phyloP scores from a whole-genome alignment of 768 basidiomycete species.

The Plicaturopsis crispa region DNA sequence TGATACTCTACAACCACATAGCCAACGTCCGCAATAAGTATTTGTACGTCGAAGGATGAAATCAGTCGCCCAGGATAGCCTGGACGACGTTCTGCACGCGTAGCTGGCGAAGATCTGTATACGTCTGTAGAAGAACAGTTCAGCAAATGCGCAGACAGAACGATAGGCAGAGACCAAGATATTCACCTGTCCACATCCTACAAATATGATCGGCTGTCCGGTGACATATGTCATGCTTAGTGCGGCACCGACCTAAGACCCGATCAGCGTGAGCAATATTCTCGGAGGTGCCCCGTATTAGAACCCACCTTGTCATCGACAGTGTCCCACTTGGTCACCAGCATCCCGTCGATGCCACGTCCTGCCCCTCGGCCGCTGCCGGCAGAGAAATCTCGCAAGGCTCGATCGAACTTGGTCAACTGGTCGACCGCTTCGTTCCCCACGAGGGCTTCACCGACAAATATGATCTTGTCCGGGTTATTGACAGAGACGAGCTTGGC shows the following conservation, averaged over 20 bases:
- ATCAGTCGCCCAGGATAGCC: constrained; percentile 76
- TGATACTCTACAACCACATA: too few species aligned
- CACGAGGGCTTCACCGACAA: constrained; percentile 96
- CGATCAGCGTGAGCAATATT: constrained; percentile 2
- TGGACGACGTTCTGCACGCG: constrained; percentile 90
- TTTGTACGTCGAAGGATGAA: too few species aligned
- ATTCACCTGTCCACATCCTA: constrained; percentile 92
- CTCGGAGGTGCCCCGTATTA: not conserved
- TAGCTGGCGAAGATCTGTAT: constrained; percentile 90
- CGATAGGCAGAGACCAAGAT: constrained; percentile 1
- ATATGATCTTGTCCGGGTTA: constrained; percentile 94
- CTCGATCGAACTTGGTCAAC: constrained; percentile 91
- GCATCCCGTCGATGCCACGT: constrained; percentile 95
- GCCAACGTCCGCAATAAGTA: not conserved
- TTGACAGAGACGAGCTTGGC: constrained; percentile 83
- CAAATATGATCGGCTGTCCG: constrained; percentile 96
- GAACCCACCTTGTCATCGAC: constrained; percentile 85
- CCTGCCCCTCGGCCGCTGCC: constrained; percentile 50
- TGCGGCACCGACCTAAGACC: constrained; percentile 90
- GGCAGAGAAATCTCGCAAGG: constrained; percentile 85
- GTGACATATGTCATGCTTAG: constrained; percentile 99
- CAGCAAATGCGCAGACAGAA: constrained; percentile 5
- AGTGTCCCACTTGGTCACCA: constrained; percentile 99
- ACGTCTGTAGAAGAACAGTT: constrained; percentile 52
- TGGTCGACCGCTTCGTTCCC: constrained; percentile 99